These are phyloP conservation scores for Agaricales sp. DNA, from an alignment of 1,284 basidiomycete species.

Conservation along the genomic window DNA sequence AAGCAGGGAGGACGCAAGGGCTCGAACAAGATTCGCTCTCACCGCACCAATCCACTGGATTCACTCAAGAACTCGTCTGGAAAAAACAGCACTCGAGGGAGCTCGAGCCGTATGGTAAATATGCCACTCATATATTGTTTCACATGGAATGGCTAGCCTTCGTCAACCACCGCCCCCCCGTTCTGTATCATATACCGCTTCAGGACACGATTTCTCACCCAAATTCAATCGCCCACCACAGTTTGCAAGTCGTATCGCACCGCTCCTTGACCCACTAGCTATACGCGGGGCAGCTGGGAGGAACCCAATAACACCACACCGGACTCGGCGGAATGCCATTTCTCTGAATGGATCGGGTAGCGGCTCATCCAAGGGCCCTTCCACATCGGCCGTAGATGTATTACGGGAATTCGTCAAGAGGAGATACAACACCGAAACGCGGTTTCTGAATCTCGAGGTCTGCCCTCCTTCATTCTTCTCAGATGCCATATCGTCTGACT, in stretches of 20 bases:
- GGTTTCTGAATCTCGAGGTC: slow-evolving; percentile 76
- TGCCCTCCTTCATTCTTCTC: too few relatives aligned
- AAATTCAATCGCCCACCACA: slow-evolving; percentile 23
- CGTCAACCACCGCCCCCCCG: slow-evolving; percentile 16
- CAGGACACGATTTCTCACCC: slow-evolving; percentile 20
- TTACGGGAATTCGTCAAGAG: slow-evolving; percentile 52
- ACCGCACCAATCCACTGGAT: slow-evolving; percentile 49
- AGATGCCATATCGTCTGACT: slow-evolving; percentile 3
- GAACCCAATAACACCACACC: slow-evolving; percentile 29
- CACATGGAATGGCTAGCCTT: slow-evolving; percentile 21
- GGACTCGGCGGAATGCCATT: slow-evolving; percentile 46
- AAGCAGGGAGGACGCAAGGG: slow-evolving; percentile 62
- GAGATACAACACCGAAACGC: slow-evolving; percentile 56
- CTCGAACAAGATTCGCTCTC: slow-evolving; percentile 43
- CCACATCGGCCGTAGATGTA: slow-evolving; percentile 7
- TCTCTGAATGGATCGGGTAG: slow-evolving; percentile 21
- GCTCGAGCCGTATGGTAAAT: slow-evolving; percentile 57
- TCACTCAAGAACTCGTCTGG: slow-evolving; percentile 38
- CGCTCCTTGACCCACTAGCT: slow-evolving; percentile 34
- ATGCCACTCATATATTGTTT: slow-evolving; percentile 24
- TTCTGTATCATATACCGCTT: slow-evolving; percentile 18
- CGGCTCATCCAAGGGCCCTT: slow-evolving; percentile 5
- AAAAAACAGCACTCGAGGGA: slow-evolving; percentile 20
- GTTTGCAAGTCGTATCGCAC: slow-evolving; percentile 23
- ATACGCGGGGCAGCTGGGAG: slow-evolving; percentile 43